Percentiles rank a stretch among this genome's conserved stretches.
phyloP scores from a whole-genome alignment of 2,329 filamentous ascomycete species.

The Xylogone sp. region DNA sequence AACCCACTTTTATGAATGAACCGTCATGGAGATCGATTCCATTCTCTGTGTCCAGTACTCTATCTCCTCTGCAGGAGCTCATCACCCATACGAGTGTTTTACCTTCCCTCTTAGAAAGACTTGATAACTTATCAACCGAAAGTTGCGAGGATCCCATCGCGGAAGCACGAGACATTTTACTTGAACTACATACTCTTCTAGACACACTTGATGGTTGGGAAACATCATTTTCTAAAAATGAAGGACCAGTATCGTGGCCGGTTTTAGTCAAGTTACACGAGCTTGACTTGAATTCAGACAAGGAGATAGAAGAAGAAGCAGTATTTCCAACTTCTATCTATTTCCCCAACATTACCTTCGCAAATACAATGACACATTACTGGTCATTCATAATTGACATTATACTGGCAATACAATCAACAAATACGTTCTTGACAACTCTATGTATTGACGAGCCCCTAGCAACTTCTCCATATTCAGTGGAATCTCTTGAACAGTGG shows the following conservation, averaged over 20 bases:
- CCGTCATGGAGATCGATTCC: constrained; percentile 28
- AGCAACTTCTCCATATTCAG: background rate
- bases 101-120: constrained; percentile 23
- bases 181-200: background rate
- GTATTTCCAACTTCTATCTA: constrained; percentile 14
- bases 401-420: constrained; percentile 10
- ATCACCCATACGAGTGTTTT: constrained; percentile 26
- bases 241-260: background rate
- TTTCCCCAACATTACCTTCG: constrained; percentile 32
- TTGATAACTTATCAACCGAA: constrained; percentile 10
- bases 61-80: constrained; percentile 30
- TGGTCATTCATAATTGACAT: constrained; percentile 36
- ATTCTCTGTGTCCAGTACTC: constrained; percentile 21
- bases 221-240: background rate
- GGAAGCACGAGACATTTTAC: background rate
- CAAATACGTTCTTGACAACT: background rate
- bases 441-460: background rate
- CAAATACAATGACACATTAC: constrained; percentile 33
- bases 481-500: background rate
- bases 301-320: background rate
- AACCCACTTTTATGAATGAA: background rate
- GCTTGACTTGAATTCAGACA: background rate
- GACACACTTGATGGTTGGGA: constrained; percentile 9
- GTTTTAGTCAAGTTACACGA: background rate
- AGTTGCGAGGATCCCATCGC: background rate